These are phyloP conservation scores for Alternaria sp. DNA, from an alignment of 2,329 filamentous ascomycete genomes.

Conservation along the genomic window DNA sequence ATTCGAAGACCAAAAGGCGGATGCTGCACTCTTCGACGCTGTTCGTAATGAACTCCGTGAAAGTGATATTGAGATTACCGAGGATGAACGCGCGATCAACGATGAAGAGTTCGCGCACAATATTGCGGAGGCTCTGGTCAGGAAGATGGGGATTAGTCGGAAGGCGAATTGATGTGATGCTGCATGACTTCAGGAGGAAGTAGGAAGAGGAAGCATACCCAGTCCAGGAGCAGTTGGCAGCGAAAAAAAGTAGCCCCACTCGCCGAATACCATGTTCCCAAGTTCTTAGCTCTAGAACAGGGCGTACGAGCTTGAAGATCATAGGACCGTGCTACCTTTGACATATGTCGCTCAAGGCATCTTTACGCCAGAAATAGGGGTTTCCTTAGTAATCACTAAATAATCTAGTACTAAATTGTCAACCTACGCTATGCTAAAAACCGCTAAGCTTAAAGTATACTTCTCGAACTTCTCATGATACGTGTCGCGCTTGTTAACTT, in stretches of 20 bases:
- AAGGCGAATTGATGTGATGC: constrained; percentile 2
- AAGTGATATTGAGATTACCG: constrained; percentile 60
- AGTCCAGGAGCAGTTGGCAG: neutral
- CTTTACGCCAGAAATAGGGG: neutral
- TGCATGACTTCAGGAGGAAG: neutral
- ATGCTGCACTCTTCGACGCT: constrained; percentile 57
- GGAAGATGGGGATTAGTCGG: constrained; percentile 26
- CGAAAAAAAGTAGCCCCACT: neutral
- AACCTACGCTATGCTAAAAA: too few species aligned
- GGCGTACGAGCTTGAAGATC: neutral
- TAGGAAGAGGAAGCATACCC: neutral
- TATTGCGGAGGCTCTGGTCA: constrained; percentile 56
- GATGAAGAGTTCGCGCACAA: constrained; percentile 61
- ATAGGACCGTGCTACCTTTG: neutral
- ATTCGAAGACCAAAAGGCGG: constrained; percentile 62
- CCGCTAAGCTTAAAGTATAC: too few species aligned
- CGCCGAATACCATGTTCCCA: neutral
- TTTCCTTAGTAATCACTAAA: too few species aligned
- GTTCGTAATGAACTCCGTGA: constrained; percentile 61
- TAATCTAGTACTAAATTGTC: too few species aligned
- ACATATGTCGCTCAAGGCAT: neutral
- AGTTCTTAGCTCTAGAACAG: neutral
- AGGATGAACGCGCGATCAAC: constrained; percentile 64
- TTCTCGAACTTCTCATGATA: too few species aligned
- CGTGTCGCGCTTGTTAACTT: too few species aligned